Base-by-base conservation (phyloP, 2,329 filamentous ascomycete genomes). In the Penicillium sp. region DNA sequence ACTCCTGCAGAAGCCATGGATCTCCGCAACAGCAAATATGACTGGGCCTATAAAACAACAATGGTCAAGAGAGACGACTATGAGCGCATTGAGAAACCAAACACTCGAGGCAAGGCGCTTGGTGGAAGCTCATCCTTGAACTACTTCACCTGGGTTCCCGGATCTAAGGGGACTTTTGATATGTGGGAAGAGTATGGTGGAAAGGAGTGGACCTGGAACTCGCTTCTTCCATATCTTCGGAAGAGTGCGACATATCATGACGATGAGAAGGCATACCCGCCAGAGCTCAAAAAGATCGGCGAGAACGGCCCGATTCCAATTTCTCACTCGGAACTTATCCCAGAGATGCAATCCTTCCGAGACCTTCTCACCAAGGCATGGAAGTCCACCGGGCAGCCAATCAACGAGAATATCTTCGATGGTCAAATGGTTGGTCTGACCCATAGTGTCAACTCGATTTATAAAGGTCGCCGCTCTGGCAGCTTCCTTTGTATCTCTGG, bases 131-230 rank as follows among this genome's bases (percentile, higher is more conserved):
- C 78, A 0, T 81, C 75, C 34, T 67, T 84, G 45, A 88, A 88
- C 71, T 88, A 87, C 67, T 86, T 82, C 68, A 86, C 83, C 13
- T 87, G 84, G 84, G 76, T 85, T 5, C 83, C 79, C 1, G 85
- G 84, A 2, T 81, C 77, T 52, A 79, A 79, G 50, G 75, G 76
- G 2, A 87, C 83, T 0, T 87, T 83, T 61, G 81, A 81, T 58
- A 69, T 75, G 52, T 81, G 78, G 78, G 75, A 66, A 14, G 73
- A 77, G 33, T 79, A 71, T 51, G 77, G 78, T 24, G 76, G 75
- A 2, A 60, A 72, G 2, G 72, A 76, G 7, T 88, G 85, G 85
- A 85, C 73, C 0, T 87, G 82, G 80, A 77, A 84, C 2, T 72
- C 67, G 8, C 71, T 75, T 34, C 72, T 78, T 3, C 72, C 76